phyloP scores from a whole-genome alignment of 345 rosid genomes.

The Syzygium oleosum region DNA sequence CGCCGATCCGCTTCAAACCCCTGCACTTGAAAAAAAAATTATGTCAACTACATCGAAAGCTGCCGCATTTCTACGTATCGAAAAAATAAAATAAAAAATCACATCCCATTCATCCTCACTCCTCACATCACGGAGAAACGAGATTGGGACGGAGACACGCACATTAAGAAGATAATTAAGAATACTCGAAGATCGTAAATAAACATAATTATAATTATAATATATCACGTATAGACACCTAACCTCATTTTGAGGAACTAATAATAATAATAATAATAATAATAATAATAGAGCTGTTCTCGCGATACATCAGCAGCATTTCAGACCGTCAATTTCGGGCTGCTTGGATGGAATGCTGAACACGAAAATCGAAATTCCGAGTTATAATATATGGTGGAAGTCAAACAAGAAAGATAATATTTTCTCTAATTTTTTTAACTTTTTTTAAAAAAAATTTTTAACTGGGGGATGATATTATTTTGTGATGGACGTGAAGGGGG shows the following conservation, averaged over 20 bases:
- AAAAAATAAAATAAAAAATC: not conserved
- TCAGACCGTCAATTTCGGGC: not conserved
- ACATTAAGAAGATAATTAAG: not conserved
- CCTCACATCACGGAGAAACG: not conserved
- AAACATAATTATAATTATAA: not conserved
- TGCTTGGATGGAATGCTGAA: not conserved
- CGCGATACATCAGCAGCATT: not conserved
- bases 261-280: not conserved
- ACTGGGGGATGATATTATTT: not conserved
- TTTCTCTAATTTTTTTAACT: not conserved
- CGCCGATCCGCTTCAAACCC: not conserved
- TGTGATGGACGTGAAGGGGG: not conserved
- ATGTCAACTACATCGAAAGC: not conserved
- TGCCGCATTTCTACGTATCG: not conserved
- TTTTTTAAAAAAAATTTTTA: not conserved
- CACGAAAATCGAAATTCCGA: not conserved
- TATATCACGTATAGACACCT: not conserved
- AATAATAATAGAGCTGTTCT: not conserved
- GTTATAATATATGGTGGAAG: not conserved
- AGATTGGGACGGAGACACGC: not conserved
- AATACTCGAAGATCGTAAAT: not conserved
- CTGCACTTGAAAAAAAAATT: not conserved
- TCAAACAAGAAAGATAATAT: not conserved
- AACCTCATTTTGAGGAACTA: not conserved
- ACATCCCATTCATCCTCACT: not conserved